A percentile compares a stretch with the other conserved stretches of the same genome.
phyloP scores from a whole-genome alignment of 75 land plant species.

The Picea sitchensis region DNA sequence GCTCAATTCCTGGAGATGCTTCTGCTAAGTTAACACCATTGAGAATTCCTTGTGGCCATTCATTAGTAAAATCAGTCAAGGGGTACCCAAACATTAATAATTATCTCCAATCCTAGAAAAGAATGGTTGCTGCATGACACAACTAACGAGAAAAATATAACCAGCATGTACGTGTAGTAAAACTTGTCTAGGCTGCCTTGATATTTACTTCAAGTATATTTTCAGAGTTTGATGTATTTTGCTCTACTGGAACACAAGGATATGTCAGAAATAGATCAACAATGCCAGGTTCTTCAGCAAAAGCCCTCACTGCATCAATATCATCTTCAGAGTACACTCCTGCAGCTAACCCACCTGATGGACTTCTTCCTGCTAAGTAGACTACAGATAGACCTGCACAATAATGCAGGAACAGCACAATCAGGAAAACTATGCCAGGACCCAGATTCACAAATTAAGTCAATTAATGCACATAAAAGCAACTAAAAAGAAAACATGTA shows the following conservation, averaged over 20 bases:
- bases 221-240: neutral
- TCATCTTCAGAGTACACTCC: conserved; percentile 90
- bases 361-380: conserved; percentile 75
- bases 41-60: conserved; percentile 88
- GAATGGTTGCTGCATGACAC: neutral
- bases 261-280: conserved; percentile 92
- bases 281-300: conserved; percentile 80
- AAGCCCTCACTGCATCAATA: conserved; percentile 83
- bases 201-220: neutral
- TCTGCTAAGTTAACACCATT: conserved; percentile 40
- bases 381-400: conserved; percentile 71
- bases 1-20: conserved; percentile 42
- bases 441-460: too few species aligned
- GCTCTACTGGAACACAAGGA: conserved; percentile 41
- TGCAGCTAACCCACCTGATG: conserved; percentile 32
- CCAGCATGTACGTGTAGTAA: neutral
- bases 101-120: neutral
- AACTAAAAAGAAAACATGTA: too few species aligned
- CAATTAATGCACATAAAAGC: too few species aligned
- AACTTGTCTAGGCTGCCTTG: neutral
- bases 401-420: neutral
- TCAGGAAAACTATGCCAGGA: too few species aligned
- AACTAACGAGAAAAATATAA: neutral
- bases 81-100: neutral
- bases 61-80: conserved; percentile 83